Conservation (phyloP, 768 basidiomycete species). For the Clathrus columnatus region DNA sequence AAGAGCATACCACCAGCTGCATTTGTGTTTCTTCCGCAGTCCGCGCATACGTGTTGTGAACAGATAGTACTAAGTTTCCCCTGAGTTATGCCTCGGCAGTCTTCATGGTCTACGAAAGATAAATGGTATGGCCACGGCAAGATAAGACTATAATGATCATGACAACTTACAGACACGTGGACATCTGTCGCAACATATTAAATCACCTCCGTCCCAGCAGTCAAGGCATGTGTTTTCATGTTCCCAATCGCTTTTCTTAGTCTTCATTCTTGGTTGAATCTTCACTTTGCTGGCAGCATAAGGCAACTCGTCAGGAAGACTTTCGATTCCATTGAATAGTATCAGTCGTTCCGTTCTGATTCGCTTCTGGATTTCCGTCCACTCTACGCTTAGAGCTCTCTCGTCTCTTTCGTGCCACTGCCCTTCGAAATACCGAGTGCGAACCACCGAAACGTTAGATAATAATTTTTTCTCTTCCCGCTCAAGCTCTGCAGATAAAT, state of each 20-base stretch:
- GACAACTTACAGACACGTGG: slow-evolving; percentile 40
- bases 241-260: slow-evolving; percentile 31
- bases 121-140: background rate
- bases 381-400: slow-evolving; percentile 32
- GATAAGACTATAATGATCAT: background rate
- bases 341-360: slow-evolving; percentile 33
- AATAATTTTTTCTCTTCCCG: slow-evolving; percentile 45
- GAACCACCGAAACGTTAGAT: slow-evolving; percentile 49
- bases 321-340: slow-evolving; percentile 28
- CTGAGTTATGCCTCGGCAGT: slow-evolving; percentile 35
- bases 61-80: slow-evolving; percentile 29
- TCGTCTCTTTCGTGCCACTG: slow-evolving; percentile 27
- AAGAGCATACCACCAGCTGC: slow-evolving; percentile 53
- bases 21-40: slow-evolving; percentile 34
- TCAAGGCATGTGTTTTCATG: slow-evolving; percentile 51
- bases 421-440: slow-evolving; percentile 52
- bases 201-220: slow-evolving; percentile 51
- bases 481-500: slow-evolving; percentile 35
- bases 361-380: slow-evolving; percentile 39
- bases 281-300: slow-evolving; percentile 7
- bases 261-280: slow-evolving; percentile 22
- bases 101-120: slow-evolving; percentile 30
- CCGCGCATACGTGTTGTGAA: slow-evolving; percentile 41
- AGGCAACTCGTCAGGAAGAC: slow-evolving; percentile 19
- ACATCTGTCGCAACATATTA: slow-evolving; percentile 39